Base-by-base conservation (phyloP, 768 basidiomycete species). In the Lepiota brunneoincarnata region DNA sequence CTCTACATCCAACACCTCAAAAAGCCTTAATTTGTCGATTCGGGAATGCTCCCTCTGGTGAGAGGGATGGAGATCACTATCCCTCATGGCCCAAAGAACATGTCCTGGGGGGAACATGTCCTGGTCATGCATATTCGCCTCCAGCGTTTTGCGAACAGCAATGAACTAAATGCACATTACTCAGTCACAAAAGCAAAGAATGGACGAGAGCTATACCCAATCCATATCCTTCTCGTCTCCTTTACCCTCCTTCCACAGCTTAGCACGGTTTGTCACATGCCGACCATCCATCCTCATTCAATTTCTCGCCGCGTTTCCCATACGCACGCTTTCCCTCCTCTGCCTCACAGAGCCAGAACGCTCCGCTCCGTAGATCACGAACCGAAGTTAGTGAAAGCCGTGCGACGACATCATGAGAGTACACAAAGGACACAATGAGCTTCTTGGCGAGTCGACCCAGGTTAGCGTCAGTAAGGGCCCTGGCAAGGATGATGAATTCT, bases 371-470 rank as follows among this genome's bases (percentile, higher is more conserved):
- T 17, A 93, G 75, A 64, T 93, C 89, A 12, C 85, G 80, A 18
- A 92, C 80, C 35, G 87, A 82, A 7, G 90, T 90, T 2, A 93
- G 72, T 1, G 89, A 91, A 2, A 93, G 73, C 24, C 91, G 78
- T 2, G 89, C 82, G 20, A 93, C 87, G 55, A 91, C 76, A 58
- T 93, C 91, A 64, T 90, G 84, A 7, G 90, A 91, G 68, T 91
- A 87, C 0, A 91, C 83, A 58, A 93, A 86, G 4, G 89, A 91
- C 7, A 82, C 79, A 54, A 93, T 82, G 18, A 93, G 72, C 37
- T 79, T 76, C 38, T 78, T 74, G 1, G 85, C 78, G 20, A 88
- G 75, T 39, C 74, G 78, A 51, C 82, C 77, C 15, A 93, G 75
- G 14, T 75, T 71, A 1, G 81, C 72, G 57, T 88, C 86, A 21